Evolutionary conservation across 805 yeast species (phyloP).

Genomic region (Candida maesae): DNA sequence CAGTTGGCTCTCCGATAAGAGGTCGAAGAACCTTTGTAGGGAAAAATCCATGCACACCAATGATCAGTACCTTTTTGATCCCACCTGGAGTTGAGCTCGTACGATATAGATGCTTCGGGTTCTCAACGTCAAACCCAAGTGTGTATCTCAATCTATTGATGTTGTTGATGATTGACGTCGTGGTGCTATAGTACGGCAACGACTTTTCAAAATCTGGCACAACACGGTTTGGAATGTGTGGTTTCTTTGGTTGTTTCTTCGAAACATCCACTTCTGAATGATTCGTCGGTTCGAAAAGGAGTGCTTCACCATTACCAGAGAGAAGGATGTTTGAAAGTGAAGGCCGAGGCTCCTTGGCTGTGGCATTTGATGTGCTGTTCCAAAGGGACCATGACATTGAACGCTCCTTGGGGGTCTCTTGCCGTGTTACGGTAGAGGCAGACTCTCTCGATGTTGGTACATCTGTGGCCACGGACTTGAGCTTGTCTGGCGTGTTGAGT

Average conservation of each 20-base stretch:
- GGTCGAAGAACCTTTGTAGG: constrained; percentile 85
- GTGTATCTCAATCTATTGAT: constrained; percentile 23
- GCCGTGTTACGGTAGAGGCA: not conserved
- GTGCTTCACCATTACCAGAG: constrained; percentile 22
- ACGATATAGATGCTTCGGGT: constrained; percentile 27
- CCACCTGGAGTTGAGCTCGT: constrained; percentile 9
- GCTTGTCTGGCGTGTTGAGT: constrained; percentile 6
- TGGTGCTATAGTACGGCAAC: constrained; percentile 19
- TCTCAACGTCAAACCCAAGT: constrained; percentile 25
- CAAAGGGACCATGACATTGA: constrained; percentile 28
- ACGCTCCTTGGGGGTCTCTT: constrained; percentile 10
- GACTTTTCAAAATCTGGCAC: constrained; percentile 27
- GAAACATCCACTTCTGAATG: not conserved
- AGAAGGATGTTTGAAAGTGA: constrained; percentile 19
- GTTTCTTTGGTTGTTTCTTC: constrained; percentile 4
- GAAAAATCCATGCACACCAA: constrained; percentile 96
- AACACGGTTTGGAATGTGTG: constrained; percentile 18
- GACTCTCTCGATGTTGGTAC: not conserved
- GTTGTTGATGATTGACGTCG: constrained; percentile 20
- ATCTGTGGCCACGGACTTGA: constrained; percentile 13
- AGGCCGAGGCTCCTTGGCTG: constrained; percentile 8
- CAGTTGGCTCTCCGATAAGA: constrained; percentile 91
- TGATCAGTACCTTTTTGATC: constrained; percentile 63
- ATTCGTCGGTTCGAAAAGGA: constrained; percentile 23
- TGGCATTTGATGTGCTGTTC: constrained; percentile 13